Evolutionary conservation across 2,329 filamentous ascomycete genomes (phyloP).

Genomic region (Beauveria sp.): DNA sequence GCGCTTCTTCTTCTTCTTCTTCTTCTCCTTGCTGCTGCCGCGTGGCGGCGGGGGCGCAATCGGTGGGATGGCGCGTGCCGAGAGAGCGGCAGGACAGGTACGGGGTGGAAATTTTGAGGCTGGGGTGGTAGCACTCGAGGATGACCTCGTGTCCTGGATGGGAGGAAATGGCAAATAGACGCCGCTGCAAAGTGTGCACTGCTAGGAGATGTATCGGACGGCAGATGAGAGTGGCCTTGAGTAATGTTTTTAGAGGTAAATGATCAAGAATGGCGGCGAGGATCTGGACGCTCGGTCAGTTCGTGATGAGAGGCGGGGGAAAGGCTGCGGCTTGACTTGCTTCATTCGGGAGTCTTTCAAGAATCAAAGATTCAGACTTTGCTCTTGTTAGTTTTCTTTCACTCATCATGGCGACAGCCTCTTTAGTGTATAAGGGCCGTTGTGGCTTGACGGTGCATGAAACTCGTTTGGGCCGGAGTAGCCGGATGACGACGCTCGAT

Average conservation of each 20-base stretch:
- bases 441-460: no score
- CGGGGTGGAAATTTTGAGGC: conserved; percentile 59
- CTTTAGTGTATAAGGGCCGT: neutral
- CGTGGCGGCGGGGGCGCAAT: neutral
- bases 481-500: no score
- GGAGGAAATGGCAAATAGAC: conserved; percentile 34
- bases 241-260: neutral
- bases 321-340: neutral
- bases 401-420: neutral
- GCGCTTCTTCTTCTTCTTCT: no score
- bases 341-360: conserved; percentile 4
- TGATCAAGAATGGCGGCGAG: neutral
- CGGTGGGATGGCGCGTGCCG: conserved; percentile 36
- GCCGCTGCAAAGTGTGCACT: neutral
- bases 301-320: neutral
- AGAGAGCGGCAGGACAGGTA: conserved; percentile 60
- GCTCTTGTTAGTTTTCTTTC: neutral
- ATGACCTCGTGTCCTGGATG: conserved; percentile 59
- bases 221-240: neutral
- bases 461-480: no score
- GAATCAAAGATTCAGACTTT: neutral
- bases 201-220: neutral
- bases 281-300: neutral
- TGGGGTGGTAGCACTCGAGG: conserved; percentile 72
- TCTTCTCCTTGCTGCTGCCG: neutral